Conservation (phyloP, 2,329 filamentous ascomycete species). For the Alternaria incomplexa region DNA sequence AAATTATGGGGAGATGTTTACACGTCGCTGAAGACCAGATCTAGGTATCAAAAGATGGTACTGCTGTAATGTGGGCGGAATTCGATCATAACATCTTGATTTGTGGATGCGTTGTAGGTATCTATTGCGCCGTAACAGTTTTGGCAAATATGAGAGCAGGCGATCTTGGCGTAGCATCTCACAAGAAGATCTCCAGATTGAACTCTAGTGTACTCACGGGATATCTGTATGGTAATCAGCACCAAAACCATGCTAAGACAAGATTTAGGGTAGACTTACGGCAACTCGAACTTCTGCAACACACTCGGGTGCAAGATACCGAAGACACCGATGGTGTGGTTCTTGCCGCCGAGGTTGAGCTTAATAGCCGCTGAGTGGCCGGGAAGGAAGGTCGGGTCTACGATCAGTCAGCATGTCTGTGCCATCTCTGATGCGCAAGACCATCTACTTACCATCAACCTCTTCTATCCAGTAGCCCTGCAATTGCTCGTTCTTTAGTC, state of each 20-base stretch:
- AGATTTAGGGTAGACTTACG: constrained; percentile 51
- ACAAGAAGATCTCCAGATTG: constrained; percentile 93
- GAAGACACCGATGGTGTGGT: constrained; percentile 82
- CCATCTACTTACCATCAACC: constrained; percentile 67
- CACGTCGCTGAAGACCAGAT: too few species aligned
- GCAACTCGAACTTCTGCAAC: constrained; percentile 90
- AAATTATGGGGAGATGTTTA: too few species aligned
- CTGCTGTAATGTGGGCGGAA: background rate
- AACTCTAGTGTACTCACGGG: constrained; percentile 94
- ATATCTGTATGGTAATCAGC: constrained; percentile 61
- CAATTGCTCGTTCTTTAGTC: constrained; percentile 64
- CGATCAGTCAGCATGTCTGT: constrained; percentile 10
- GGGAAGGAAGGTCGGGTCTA: constrained; percentile 85
- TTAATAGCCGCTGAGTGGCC: constrained; percentile 88
- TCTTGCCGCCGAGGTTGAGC: constrained; percentile 75
- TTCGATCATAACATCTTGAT: background rate
- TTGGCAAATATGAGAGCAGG: background rate
- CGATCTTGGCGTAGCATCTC: background rate
- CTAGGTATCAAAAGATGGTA: too few species aligned
- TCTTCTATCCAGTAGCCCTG: constrained; percentile 92
- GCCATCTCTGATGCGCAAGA: background rate
- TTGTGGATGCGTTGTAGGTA: background rate
- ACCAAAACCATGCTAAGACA: too few species aligned
- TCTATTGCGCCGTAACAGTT: background rate
- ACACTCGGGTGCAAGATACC: constrained; percentile 94